These are phyloP conservation scores for Pseudomicrostroma phylloplanum DNA, from an alignment of 1,284 basidiomycete species.

Conservation along the genomic window DNA sequence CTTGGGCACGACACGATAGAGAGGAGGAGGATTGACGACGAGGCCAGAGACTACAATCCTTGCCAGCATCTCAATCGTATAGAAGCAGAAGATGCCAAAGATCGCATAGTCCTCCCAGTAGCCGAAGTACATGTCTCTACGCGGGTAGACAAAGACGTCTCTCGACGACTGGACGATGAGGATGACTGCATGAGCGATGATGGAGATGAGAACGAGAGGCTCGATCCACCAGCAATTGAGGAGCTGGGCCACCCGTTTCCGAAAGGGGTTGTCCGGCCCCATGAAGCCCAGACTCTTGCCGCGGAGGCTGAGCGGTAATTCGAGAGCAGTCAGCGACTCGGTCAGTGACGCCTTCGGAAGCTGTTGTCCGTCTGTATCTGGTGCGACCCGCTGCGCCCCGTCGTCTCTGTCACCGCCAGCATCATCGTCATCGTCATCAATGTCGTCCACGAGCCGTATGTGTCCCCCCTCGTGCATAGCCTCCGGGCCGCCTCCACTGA, in stretches of 20 bases:
- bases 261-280: constrained; percentile 55
- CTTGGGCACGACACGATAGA: neutral
- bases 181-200: constrained; percentile 75
- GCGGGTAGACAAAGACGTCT: constrained; percentile 55
- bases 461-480: constrained; percentile 15
- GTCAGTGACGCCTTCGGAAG: neutral
- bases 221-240: constrained; percentile 68
- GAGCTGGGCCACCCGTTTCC: constrained; percentile 21
- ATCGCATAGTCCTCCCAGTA: constrained; percentile 79
- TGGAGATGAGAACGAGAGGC: constrained; percentile 72
- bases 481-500: constrained; percentile 56
- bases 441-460: constrained; percentile 21
- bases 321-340: neutral
- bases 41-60: constrained; percentile 87
- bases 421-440: constrained; percentile 5
- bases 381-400: neutral
- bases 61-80: constrained; percentile 83
- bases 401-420: constrained; percentile 26
- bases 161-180: constrained; percentile 71
- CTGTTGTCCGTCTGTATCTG: neutral
- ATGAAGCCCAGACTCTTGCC: constrained; percentile 75
- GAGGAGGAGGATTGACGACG: constrained; percentile 68
- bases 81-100: constrained; percentile 74
- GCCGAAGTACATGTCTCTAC: constrained; percentile 68
- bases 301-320: constrained; percentile 54